Evolutionary conservation across 441 rosid genomes (phyloP).

Genomic region (Capsella rubella): DNA sequence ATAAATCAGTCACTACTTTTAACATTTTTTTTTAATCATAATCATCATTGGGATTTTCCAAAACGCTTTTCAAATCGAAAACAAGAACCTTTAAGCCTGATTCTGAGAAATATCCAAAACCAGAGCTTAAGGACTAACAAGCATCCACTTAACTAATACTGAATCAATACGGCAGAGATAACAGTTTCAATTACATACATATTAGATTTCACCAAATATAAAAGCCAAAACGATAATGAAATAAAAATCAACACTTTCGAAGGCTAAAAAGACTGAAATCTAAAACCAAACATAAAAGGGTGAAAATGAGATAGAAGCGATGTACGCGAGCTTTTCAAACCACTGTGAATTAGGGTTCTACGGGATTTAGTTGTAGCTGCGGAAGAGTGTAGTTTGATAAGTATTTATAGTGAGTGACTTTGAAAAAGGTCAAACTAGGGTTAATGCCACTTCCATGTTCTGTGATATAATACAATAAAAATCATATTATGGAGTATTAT

Average conservation of each 20-base stretch:
- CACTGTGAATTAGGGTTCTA: constrained; percentile 11
- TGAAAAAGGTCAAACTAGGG: constrained; percentile 25
- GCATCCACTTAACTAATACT: neutral
- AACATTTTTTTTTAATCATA: constrained; percentile 26
- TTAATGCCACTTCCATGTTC: neutral
- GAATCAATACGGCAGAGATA: neutral
- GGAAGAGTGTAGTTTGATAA: neutral
- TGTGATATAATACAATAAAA: neutral
- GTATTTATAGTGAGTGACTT: constrained; percentile 21
- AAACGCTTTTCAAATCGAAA: neutral
- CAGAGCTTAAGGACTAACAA: constrained; percentile 1
- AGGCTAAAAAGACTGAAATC: neutral
- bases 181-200: neutral
- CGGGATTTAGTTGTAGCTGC: neutral
- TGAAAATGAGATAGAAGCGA: too few relatives aligned
- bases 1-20: constrained; percentile 43
- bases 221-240: neutral
- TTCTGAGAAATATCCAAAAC: neutral
- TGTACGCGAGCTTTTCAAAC: neutral
- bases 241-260: neutral
- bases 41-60: constrained; percentile 32
- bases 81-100: neutral
- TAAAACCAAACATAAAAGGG: neutral
- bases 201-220: too few relatives aligned
- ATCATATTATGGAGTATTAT: neutral